Evolutionary conservation across 371 early-diverging fungal genomes (phyloP), one percentile per base, ranked within the genome.

Genomic region (Lichtheimia ramosa): DNA sequence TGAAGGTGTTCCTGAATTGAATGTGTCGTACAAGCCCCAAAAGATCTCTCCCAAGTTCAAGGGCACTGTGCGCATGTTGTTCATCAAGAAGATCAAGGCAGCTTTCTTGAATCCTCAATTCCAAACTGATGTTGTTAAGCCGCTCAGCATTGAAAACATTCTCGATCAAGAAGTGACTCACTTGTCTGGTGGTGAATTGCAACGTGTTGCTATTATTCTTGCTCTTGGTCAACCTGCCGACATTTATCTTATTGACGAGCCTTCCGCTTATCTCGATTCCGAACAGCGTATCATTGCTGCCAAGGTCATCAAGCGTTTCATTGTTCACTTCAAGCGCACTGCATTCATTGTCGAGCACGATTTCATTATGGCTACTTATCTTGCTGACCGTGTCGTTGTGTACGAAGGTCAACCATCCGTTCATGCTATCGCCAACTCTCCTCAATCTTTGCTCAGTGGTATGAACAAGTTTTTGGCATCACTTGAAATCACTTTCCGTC

Each of bases 301-400:
- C 64, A 99, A 99, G 87, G 98, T 99, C 64, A 99, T 99, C 79
- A 99, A 99, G 84, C 75, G 96, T 56, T 99, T 96, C 86, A 97
- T 99, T 63, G 85, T 99, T 65, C 95, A 96, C 81, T 88, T 93
- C 64, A 96, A 97, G 79, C 96, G 96, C 86, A 96, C 97, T 23
- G 99, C 99, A 34, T 99, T 99, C 83, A 88, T 99, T 60, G 99
- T 99, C 56, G 99, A 99, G 89, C 99, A 99, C 91, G 99, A 99
- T 83, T 97, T 99, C 81, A 98, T 99, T 74, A 98, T 99, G 96
- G 99, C 97, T n/a, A 99, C 99, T n/a, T 99, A 99, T 75, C 83
- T 99, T 58, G 99, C 99, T 51, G 99, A 99, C 75, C 92, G 97
- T 74, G 97, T 99, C 21, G 93, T 99, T 75, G 98, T 99, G 20